Evolutionary conservation across 2,329 filamentous ascomycete genomes (phyloP).

Genomic region (Albophoma yamanashiensis): DNA sequence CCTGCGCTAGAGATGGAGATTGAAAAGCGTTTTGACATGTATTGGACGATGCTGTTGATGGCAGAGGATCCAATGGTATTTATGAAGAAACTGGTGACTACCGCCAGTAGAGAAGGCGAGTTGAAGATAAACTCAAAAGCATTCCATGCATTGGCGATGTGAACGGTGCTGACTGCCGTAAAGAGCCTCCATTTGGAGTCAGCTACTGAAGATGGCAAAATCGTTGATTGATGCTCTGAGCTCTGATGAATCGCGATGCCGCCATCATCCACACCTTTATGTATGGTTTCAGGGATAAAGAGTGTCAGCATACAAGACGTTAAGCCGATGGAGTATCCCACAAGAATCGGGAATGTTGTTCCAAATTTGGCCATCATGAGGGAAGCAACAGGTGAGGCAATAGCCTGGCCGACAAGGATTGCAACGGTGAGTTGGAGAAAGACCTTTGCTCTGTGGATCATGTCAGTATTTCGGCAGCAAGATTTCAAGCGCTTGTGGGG

Average conservation of each 20-base stretch:
- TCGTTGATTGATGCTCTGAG: background rate
- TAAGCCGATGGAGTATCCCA: background rate
- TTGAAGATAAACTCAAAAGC: background rate
- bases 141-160: background rate
- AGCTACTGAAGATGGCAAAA: background rate
- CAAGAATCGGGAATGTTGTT: background rate
- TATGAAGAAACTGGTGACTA: background rate
- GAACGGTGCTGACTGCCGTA: background rate
- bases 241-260: background rate
- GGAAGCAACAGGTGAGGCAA: background rate
- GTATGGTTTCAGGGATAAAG: background rate
- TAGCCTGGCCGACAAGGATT: background rate
- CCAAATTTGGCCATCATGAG: background rate
- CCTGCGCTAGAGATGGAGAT: background rate
- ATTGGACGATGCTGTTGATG: background rate
- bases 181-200: background rate
- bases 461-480: background rate
- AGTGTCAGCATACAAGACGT: background rate
- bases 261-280: background rate
- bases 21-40: background rate
- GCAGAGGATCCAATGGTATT: background rate
- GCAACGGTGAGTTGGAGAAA: background rate
- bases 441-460: background rate
- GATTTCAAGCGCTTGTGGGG: background rate
- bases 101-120: background rate